These are phyloP conservation scores for Mycena indigotica DNA, from an alignment of 768 basidiomycete genomes.

Conservation along the genomic window DNA sequence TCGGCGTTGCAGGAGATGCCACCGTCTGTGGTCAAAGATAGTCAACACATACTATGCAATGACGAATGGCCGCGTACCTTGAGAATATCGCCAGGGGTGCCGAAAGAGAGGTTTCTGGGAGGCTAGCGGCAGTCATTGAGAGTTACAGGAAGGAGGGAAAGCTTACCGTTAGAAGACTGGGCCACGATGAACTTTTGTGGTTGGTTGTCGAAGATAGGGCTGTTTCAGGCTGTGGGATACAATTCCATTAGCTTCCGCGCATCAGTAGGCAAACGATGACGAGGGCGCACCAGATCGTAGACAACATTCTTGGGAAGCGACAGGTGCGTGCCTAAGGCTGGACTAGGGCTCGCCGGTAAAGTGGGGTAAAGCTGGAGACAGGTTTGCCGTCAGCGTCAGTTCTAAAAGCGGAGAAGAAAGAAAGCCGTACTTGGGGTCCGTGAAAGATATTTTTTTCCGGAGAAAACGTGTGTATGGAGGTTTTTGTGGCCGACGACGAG, in stretches of 20 bases:
- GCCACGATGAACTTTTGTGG: background rate
- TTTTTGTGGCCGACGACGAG: background rate
- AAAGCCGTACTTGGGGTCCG: background rate
- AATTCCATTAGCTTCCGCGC: too few species aligned
- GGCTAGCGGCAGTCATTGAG: too few species aligned
- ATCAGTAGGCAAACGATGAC: too few species aligned
- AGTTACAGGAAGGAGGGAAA: too few species aligned
- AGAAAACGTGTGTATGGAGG: background rate
- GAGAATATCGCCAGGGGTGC: background rate
- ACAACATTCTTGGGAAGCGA: background rate
- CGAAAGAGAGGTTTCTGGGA: background rate
- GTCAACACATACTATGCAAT: too few species aligned
- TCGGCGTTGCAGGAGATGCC: background rate
- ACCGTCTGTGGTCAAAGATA: background rate
- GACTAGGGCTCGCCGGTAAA: background rate
- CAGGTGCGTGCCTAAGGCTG: background rate
- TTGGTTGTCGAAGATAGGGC: background rate
- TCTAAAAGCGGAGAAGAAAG: too few species aligned
- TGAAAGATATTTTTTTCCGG: background rate
- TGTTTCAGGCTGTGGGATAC: background rate
- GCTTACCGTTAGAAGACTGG: background rate
- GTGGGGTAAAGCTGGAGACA: background rate
- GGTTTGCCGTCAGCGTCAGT: background rate
- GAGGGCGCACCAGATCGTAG: too few species aligned
- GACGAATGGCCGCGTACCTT: background rate